Evolutionary conservation across 1,284 basidiomycete genomes (phyloP), one percentile per base, ranked within the genome.

Genomic region (Fomitopsis schrenkii): DNA sequence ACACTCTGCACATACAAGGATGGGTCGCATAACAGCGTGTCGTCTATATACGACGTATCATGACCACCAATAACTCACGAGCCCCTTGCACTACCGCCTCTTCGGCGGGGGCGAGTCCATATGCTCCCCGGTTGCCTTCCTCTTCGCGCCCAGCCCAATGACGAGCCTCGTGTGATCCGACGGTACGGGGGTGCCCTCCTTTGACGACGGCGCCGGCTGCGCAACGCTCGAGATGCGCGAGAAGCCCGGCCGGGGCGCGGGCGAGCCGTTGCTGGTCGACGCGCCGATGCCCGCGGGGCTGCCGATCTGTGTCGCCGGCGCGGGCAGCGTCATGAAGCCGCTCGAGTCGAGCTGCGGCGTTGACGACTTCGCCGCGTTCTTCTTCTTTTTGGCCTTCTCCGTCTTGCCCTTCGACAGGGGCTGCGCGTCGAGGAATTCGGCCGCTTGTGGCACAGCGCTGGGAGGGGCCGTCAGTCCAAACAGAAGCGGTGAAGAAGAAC

Each of bases 391-490:
- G 67, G 84, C 83, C 64, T 89, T 91, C 72, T 91, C 90, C 26
- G 87, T 88, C 74, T 91, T 91, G 19, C 88, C 82, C 66, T 88
- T 88, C 0, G 82, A 80, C 22, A 93, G 76, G 5, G 89, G 88
- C 64, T 91, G 89, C 8, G 86, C 79, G 64, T 93, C 91, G 58
- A 93, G 77, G 73, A 91, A 91, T 63, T 91, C 90, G 0, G 84
- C 79, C 1, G 83, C 86, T 75, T 93, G 91, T 26, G 91, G 91
- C 4, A 93, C 91, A 59, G 91, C 90, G 62, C 91, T 93, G 63
- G 30, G 58, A 33, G 9, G 12, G 6, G 17, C 17, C 14, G 28
- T 50, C 28, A 50, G 48, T 50, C 9, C n/a, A 9, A 46, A 19
- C 14, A 12, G 5, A 7, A 4, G 12, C 5, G 22, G 17, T 5